Evolutionary conservation across 1,284 basidiomycete species (phyloP), one percentile per base, ranked within the genome.

Genomic region (Puccinia coronata): DNA sequence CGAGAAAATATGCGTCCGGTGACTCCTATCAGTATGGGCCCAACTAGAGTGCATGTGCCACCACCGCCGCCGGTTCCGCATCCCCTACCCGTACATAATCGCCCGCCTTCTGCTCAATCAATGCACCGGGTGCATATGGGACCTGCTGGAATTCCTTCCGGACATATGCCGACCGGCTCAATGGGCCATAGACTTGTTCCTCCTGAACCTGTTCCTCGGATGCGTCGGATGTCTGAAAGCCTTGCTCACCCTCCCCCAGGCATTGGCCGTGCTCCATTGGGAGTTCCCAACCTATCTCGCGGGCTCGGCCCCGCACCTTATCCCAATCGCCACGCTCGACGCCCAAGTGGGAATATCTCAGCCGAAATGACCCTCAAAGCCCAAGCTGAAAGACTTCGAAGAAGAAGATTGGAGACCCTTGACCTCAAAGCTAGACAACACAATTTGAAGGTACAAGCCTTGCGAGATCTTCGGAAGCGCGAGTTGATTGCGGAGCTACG

Each of bases 381-480:
- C 39, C 77, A 80, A 61, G 77, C 77, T 39, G 77, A 80, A 72
- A 41, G 77, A 51, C 49, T 80, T 31, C 51, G 77, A 61, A 80
- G 77, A 72, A 80, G 57, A 39, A 70, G 39, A 34, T 51, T 80
- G 25, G 61, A 80, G 41, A 41, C 63, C 41, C 69, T 80, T 34
- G 77, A 80, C 49, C 67, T 70, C 41, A 70, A 80, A 51, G 77
- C 77, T 80, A 49, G 77, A 31, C 61, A 70, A 34, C 55, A 49
- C 31, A 57, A 80, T 47, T 51, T 80, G n/a, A 61, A 69, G 72
- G 77, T 69, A 2, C 77, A 80, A 36, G 77, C 69, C 20, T 72
- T 80, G 28, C 77, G 77, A 28, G 77, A 80, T 72, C 47, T 80
- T 18, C 43, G 77, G 2, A 80, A 72, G 77, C 77, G 77, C 23